Base-by-base conservation (phyloP, 345 rosid species). In the Lepidium africanum region DNA sequence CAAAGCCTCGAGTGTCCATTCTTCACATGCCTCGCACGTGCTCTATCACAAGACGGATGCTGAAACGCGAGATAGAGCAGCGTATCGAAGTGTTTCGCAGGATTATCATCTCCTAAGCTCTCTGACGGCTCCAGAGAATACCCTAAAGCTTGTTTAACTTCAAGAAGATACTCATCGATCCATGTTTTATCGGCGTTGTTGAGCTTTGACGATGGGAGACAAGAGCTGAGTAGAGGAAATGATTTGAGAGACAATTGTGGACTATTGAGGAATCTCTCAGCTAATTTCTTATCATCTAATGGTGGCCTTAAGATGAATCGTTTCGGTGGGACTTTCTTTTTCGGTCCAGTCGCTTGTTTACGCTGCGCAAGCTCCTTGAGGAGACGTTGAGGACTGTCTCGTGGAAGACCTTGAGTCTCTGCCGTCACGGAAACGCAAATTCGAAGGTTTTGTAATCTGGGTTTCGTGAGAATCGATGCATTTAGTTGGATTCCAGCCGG, bases 321-420 rank as follows among this genome's bases (percentile, higher is more conserved):
- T 48, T 69, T 90, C 0, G 95, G 97, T 3, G 96, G 98, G 1
- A 77, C 12, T 61, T 81, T 84, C 77, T 83, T 88, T 83, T 82
- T 90, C 0, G 97, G 96, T 23, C 81, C 75, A 2, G 84, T 82
- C 7, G 78, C 56, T 63, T 72, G 85, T 76, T 85, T 94, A 55
- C 97, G 92, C 73, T 94, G 90, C 1, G 85, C 86, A 3, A 94
- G 91, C 85, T 90, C 99, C 74, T 94, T 94, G 75, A 94, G 92
- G 1, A 94, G 92, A 41, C 95, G 79, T 50, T 88, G 95, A 2
- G 99, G 97, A 78, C 88, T 90, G 73, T 87, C 85, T 54, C 63
- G 76, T 11, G 99, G 96, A 46, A 80, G 82, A 0, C 81, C 86
- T 47, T 82, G 77, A 47, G 94, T 84, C 71, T 84, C 94, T 1